These are phyloP conservation scores for Phlebiopsis flavidoalba DNA, from an alignment of 768 basidiomycete genomes.

Conservation along the genomic window DNA sequence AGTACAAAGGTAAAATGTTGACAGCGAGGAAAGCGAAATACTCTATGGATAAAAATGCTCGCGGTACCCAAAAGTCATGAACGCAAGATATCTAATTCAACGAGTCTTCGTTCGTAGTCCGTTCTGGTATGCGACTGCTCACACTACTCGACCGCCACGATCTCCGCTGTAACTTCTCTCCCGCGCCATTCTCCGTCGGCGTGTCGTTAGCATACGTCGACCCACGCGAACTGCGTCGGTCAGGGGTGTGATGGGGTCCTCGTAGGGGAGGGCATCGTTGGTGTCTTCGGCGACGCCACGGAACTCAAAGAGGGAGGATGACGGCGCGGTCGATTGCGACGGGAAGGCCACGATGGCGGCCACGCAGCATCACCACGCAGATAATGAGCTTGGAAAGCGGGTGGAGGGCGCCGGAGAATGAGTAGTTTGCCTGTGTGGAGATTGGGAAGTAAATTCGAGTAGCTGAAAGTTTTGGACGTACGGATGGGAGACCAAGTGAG, in stretches of 20 bases:
- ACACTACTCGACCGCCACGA: slow-evolving; percentile 1
- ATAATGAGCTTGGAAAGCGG: slow-evolving; percentile 86
- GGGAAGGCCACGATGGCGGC: slow-evolving; percentile 84
- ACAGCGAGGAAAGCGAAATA: no score
- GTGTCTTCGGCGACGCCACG: slow-evolving; percentile 11
- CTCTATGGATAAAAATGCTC: no score
- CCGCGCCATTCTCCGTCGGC: background rate
- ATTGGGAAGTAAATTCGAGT: slow-evolving; percentile 10
- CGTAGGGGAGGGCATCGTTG: background rate
- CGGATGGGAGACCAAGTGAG: slow-evolving; percentile 80
- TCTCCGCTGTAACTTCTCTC: background rate
- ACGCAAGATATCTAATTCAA: no score
- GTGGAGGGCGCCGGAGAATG: slow-evolving; percentile 72
- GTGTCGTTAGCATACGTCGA: background rate
- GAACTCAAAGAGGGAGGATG: slow-evolving; percentile 53
- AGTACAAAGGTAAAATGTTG: no score
- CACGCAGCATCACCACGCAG: slow-evolving; percentile 88
- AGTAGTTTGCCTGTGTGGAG: slow-evolving; percentile 62
- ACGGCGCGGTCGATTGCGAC: slow-evolving; percentile 87
- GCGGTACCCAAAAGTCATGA: no score
- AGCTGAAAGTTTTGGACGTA: slow-evolving; percentile 22
- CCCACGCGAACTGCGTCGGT: background rate
- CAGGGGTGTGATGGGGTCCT: background rate
- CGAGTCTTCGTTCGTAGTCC: background rate
- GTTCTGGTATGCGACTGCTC: background rate